phyloP scores from a whole-genome alignment of 495 filamentous ascomycete species.

The Penicillium paxilli region DNA sequence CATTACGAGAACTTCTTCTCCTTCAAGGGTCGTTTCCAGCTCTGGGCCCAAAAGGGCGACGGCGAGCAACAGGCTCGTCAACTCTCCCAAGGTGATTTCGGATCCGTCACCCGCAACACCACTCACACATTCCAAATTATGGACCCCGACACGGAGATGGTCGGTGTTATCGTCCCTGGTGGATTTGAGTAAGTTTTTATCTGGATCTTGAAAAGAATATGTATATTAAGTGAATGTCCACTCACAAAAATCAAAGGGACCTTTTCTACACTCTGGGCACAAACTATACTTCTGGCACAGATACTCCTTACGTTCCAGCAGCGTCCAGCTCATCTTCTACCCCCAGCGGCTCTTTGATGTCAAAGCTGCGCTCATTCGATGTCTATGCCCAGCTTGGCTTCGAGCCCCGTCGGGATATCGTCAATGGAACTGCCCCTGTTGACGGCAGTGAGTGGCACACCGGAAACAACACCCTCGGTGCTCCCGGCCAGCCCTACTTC shows the following conservation, averaged over 20 bases:
- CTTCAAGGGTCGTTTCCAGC: slow-evolving; percentile 43
- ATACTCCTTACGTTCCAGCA: slow-evolving; percentile 31
- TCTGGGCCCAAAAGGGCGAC: slow-evolving; percentile 41
- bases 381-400: slow-evolving; percentile 42
- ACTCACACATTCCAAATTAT: slow-evolving; percentile 48
- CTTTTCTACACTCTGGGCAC: slow-evolving; percentile 38
- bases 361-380: slow-evolving; percentile 32
- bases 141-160: slow-evolving; percentile 47
- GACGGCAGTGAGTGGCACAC: slow-evolving; percentile 30
- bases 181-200: slow-evolving; percentile 46
- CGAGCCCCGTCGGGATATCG: slow-evolving; percentile 31
- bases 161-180: slow-evolving; percentile 43
- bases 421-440: slow-evolving; percentile 36
- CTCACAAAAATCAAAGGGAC: slow-evolving; percentile 19
- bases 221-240: background rate
- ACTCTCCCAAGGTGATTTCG: slow-evolving; percentile 40
- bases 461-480: slow-evolving; percentile 27
- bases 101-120: slow-evolving; percentile 38
- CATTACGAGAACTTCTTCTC: slow-evolving; percentile 51
- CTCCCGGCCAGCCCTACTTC: slow-evolving; percentile 34
- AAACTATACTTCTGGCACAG: slow-evolving; percentile 25
- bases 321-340: slow-evolving; percentile 6
- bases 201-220: background rate
- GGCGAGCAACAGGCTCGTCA: slow-evolving; percentile 34
- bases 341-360: slow-evolving; percentile 15